Percentiles rank a stretch among this genome's conserved stretches.
Evolutionary conservation across 495 filamentous ascomycete species (phyloP).

Genomic region (Podospora tetraspora): DNA sequence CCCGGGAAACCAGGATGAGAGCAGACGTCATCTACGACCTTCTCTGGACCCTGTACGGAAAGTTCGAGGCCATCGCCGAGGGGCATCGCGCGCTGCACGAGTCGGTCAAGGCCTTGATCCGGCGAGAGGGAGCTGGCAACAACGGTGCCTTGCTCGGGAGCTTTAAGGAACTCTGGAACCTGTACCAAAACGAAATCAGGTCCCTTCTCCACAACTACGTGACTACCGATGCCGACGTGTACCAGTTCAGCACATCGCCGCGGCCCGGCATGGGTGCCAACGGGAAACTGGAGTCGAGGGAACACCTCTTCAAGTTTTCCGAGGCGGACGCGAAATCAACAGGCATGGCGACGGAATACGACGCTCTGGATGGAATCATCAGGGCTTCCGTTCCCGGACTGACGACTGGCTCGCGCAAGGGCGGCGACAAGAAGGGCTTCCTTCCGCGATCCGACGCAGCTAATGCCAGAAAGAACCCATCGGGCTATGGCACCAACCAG

Average conservation of each 20-base stretch:
- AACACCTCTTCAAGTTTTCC: slow-evolving; percentile 86
- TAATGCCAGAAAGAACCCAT: slow-evolving; percentile 34
- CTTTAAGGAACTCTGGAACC: slow-evolving; percentile 91
- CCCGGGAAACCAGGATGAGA: slow-evolving; percentile 62
- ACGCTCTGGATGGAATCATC: slow-evolving; percentile 86
- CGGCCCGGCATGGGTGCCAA: slow-evolving; percentile 36
- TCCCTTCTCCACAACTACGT: slow-evolving; percentile 94
- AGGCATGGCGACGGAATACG: slow-evolving; percentile 73
- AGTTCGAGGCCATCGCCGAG: slow-evolving; percentile 95
- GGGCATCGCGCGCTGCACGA: slow-evolving; percentile 93
- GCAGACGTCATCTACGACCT: slow-evolving; percentile 83
- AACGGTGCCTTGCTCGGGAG: slow-evolving; percentile 61
- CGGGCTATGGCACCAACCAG: slow-evolving; percentile 28
- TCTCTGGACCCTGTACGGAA: slow-evolving; percentile 86
- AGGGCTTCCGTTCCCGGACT: slow-evolving; percentile 87
- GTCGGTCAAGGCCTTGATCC: slow-evolving; percentile 72
- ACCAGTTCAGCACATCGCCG: slow-evolving; percentile 46
- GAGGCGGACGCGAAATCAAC: slow-evolving; percentile 72
- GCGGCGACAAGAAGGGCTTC: slow-evolving; percentile 42
- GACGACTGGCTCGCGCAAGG: slow-evolving; percentile 68
- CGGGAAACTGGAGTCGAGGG: slow-evolving; percentile 58
- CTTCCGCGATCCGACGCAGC: slow-evolving; percentile 30
- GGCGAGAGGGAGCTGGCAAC: slow-evolving; percentile 62
- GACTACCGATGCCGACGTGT: slow-evolving; percentile 79
- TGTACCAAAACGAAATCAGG: slow-evolving; percentile 70